Evolutionary conservation across 306 rosid species (phyloP), one percentile per base, ranked within the genome.

Genomic region (Vachellia collinsii): DNA sequence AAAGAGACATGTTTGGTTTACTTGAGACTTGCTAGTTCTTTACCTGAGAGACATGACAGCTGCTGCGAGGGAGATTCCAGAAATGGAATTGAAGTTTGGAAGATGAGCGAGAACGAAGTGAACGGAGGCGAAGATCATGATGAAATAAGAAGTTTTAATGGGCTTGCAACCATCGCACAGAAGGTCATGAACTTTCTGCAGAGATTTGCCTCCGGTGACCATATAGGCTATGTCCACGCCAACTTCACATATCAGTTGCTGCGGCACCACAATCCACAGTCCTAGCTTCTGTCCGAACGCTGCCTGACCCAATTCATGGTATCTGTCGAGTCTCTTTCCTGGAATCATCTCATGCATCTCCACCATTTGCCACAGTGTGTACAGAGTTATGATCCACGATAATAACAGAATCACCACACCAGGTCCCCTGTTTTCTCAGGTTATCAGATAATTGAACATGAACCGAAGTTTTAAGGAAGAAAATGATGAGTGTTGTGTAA

Each of bases 21-120:
- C 34, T 29, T 16, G 59, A 51, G 1, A 17, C 22, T 1, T 50
- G n/a, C n/a, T 13, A 50, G 56, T 50, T 4, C 19, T 70, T 29
- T 29, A 93, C 97, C 91, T 91, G 71, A 90, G 64, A 51, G 97
- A 90, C 97, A 93, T 91, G 82, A 88, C 80, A 0, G 97, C 98
- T 0, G 94, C 97, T 7, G 91, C 94, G 37, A 93, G 77, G 10
- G 97, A 93, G 41, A 93, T 70, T 1, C 87, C 92, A 1, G 94
- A 69, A 56, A 93, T 87, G 82, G 98, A 77, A 69, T 90, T 85
- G 80, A 91, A 91, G 78, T 88, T 90, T 10, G 98, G 98, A 62
- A 93, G 98, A 25, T 93, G 97, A 6, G 98, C 80, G 3, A 91
- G 90, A 0, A 87, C 90, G 64, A 91, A 93, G 14, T 93, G 94